Base-by-base conservation (phyloP, 805 yeast genomes). In the Ogataea ganodermae region DNA sequence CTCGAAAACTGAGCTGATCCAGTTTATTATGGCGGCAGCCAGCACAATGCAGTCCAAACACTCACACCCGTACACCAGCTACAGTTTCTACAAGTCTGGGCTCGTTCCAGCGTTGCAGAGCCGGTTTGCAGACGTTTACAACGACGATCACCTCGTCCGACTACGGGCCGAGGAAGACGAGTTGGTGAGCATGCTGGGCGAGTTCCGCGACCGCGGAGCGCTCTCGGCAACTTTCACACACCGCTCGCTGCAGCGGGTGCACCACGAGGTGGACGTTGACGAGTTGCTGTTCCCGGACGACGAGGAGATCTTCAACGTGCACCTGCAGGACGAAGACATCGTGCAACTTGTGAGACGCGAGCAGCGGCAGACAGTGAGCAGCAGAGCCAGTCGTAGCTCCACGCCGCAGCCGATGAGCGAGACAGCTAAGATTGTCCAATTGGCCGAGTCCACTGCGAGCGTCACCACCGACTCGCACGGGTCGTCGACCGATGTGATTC, bases 271-370 rank as follows among this genome's bases (percentile, higher is more conserved):
- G 24, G 56, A 59, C 12, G 35, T 70, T 12, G 68, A 69, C 35
- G 57, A 63, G 16, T 45, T 69, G 14, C 37, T 72, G 23, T 70
- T 70, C 46, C 75, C 76, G 1, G 43, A 48, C 2, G 72, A 70
- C 45, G 76, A 72, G 46, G 55, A 48, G 10, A 63, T 71, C 6
- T 31, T 42, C 10, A 69, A 69, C 45, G 55, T 46, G n/a, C 64
- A 61, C 33, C 43, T 65, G n/a, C 50, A 61, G 1, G 72, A 70
- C 35, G 55, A 52, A n/a, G 74, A 70, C 28, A 67, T 71, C 22
- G 62, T 65, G 8, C 36, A 30, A 6, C 44, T 62, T 2, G 68
- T 64, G 16, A 61, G 52, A 46, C 47, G 57, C 12, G 62, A 58
- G 16, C 33, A 30, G 14, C n/a, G 33, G 16, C n/a, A 30, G 17